Evolutionary conservation across 805 yeast species (phyloP), one percentile per base, ranked within the genome.

Genomic region (Barnettozyma botsteinii): DNA sequence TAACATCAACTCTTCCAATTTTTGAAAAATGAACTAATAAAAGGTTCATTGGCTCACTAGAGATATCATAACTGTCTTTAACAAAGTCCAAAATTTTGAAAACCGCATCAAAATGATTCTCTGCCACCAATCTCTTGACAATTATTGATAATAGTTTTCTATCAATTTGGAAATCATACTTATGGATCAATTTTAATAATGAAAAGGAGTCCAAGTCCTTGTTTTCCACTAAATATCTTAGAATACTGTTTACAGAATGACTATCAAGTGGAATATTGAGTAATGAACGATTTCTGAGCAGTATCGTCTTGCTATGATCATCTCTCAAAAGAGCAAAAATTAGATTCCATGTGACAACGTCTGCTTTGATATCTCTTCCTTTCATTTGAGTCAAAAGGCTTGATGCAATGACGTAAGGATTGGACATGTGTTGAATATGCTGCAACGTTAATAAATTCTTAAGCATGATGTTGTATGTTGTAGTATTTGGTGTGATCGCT

Each of bases 401-500:
- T 5, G 53, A 33, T 4, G 63, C 47, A 19, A 61, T 59, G 11
- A 45, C 44, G 31, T 53, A 51, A 3, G 60, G 59, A 15, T 56
- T 60, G 6, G 49, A 31, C 41, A 55, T 56, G 30, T 53, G 59
- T 22, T 61, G 53, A 3, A 58, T 50, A 8, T 54, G 51, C 14
- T 59, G 56, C 23, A 56, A 52, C 7, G 51, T 52, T 4, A 58
- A 24, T 8, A 67, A 34, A 17, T 56, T 58, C 12, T 55, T 47
- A 9, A 70, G 34, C 53, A 70, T 48, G 12, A 64, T 45, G 46
- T 70, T 70, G 39, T 61, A 66, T 1, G 72, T 69, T 3, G 52
- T 56, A 4, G 66, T 56, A 42, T 65, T 62, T 14, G 69, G 69
- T 8, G 32, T 25, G 12, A 59, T 37, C 2, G 55, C 50, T 41